Evolutionary conservation across 164 flowering plant genomes (phyloP), one percentile per base, ranked within the genome.

Genomic region (Vitis labrusca): DNA sequence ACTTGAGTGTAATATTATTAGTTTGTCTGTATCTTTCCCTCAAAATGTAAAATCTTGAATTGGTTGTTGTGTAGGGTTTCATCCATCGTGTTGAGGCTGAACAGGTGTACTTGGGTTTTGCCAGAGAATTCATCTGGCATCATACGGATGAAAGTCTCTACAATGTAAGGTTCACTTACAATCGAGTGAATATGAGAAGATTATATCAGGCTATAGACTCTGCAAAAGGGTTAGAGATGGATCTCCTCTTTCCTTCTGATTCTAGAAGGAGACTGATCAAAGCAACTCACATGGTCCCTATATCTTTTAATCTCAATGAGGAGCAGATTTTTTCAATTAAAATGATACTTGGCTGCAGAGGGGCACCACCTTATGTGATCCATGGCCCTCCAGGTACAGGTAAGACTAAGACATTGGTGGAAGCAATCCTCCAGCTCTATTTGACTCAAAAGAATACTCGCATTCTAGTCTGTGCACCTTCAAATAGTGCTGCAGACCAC

Each of bases 361-460:
- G 97, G 8, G 86, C 81, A 6, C 89, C 97, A 13, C 99, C 99
- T 5, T 96, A 89, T 76, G 81, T 92, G 59, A 89, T 96, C 32
- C 82, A 93, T 80, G 99, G 99, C 8, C 99, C 99, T 49, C 99
- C 98, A 0, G 98, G 99, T 47, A 96, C 99, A 9, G 99, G 98
- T 8, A 96, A 96, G 79, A 91, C 98, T 2, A 67, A 74, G 89
- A 93, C 97, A 10, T 62, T 96, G 0, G 89, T 92, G 65, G 98
- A 96, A 74, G 91, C 92, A 44, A 85, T 93, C 71, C 82, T 91
- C 14, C 99, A 95, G 69, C 77, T 95, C 5, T 91, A 90, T 62
- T 72, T 50, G 61, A 70, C 73, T 7, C 65, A 76, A 64, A 78
- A 68, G 56, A 27, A 56, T 59, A 50, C 88, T 16, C 77, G 83